phyloP scores from a whole-genome alignment of 345 rosid genomes.

The Dipteronia dyeriana region DNA sequence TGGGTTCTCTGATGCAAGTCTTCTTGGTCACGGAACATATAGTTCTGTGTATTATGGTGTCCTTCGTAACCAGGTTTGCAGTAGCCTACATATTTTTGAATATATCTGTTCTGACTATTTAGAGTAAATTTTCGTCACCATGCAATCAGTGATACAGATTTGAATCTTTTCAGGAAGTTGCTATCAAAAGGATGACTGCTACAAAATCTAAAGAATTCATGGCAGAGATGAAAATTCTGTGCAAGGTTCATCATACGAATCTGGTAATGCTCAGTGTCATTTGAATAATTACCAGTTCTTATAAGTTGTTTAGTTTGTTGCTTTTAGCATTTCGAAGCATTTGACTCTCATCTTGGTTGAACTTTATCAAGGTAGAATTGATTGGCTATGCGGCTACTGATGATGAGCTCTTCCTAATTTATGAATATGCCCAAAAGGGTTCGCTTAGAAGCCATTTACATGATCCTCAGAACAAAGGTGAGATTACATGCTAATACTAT shows the following conservation, averaged over 20 bases:
- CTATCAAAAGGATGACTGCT: slow-evolving; percentile 88
- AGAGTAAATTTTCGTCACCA: background rate
- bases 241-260: slow-evolving; percentile 96
- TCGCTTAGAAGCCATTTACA: slow-evolving; percentile 81
- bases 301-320: slow-evolving; percentile 5
- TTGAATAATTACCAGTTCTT: background rate
- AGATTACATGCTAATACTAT: slow-evolving; percentile 13
- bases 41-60: slow-evolving; percentile 86
- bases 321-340: slow-evolving; percentile 15
- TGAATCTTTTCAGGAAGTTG: slow-evolving; percentile 67
- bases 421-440: slow-evolving; percentile 92
- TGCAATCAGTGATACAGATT: slow-evolving; percentile 13
- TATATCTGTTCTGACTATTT: background rate
- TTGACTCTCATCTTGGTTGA: slow-evolving; percentile 45
- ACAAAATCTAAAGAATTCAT: slow-evolving; percentile 89
- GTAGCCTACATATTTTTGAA: slow-evolving; percentile 6
- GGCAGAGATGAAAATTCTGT: slow-evolving; percentile 94
- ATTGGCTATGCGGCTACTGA: slow-evolving; percentile 82
- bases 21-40: slow-evolving; percentile 92
- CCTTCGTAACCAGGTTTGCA: slow-evolving; percentile 77
- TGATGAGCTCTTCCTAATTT: slow-evolving; percentile 82
- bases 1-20: slow-evolving; percentile 79
- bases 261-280: slow-evolving; percentile 56
- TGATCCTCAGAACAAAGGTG: slow-evolving; percentile 92
- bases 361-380: slow-evolving; percentile 82